These are phyloP conservation scores for Heliophila coronopifolia DNA, from an alignment of 441 rosid species.

Conservation along the genomic window DNA sequence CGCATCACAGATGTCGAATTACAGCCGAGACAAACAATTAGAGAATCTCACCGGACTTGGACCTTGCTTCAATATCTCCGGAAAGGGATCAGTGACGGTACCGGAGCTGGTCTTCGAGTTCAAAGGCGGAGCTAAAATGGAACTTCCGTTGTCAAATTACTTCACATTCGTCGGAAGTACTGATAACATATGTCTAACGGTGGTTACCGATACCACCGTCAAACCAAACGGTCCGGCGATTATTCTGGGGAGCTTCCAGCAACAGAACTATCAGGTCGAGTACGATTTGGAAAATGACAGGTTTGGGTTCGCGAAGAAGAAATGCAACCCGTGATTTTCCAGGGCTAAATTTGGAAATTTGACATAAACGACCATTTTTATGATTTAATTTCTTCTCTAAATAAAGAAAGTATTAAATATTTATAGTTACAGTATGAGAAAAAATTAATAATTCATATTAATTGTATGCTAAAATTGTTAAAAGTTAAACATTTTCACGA, in stretches of 20 bases:
- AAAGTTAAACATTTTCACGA: neutral
- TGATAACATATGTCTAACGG: constrained; percentile 41
- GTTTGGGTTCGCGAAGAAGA: constrained; percentile 59
- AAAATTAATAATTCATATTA: neutral
- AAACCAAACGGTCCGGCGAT: constrained; percentile 59
- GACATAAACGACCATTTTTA: constrained; percentile 6
- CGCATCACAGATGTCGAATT: constrained; percentile 50
- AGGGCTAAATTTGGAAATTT: constrained; percentile 17
- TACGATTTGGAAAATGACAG: constrained; percentile 59
- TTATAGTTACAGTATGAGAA: constrained; percentile 7
- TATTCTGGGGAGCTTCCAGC: constrained; percentile 72
- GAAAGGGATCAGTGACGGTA: constrained; percentile 21
- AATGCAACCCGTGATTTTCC: constrained; percentile 33
- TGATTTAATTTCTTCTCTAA: constrained; percentile 14
- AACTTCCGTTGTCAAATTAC: constrained; percentile 53
- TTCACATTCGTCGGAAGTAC: constrained; percentile 32
- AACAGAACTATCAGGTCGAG: constrained; percentile 64
- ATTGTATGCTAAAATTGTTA: neutral
- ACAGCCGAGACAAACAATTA: constrained; percentile 31
- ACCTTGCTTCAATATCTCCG: constrained; percentile 64
- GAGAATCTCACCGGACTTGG: constrained; percentile 49
- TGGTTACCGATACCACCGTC: constrained; percentile 33
- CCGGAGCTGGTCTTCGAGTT: constrained; percentile 57
- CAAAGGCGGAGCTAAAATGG: constrained; percentile 78
- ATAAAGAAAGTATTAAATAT: constrained; percentile 12